These are phyloP conservation scores for Monosporascus sp. DNA, from an alignment of 2,329 filamentous ascomycete species.

Conservation along the genomic window DNA sequence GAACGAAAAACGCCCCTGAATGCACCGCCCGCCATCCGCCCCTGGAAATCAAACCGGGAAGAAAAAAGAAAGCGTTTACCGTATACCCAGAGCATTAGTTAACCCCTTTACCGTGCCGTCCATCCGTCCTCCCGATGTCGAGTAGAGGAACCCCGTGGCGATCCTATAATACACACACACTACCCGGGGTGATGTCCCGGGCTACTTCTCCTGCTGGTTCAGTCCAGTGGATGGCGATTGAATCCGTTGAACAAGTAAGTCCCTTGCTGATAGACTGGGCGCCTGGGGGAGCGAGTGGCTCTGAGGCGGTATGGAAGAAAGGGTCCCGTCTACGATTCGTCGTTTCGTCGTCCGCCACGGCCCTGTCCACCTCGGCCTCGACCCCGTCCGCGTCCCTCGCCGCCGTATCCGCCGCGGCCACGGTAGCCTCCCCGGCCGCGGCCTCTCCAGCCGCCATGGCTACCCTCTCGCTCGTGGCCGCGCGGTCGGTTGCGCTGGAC, in stretches of 20 bases:
- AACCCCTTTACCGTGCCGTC: too few relatives aligned
- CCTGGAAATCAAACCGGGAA: too few relatives aligned
- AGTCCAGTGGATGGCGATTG: too few relatives aligned
- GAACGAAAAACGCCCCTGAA: too few relatives aligned
- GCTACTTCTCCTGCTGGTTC: too few relatives aligned
- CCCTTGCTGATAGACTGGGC: neutral
- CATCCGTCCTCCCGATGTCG: too few relatives aligned
- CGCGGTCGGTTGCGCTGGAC: conserved; percentile 28
- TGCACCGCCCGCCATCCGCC: too few relatives aligned
- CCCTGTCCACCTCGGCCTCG: conserved; percentile 23
- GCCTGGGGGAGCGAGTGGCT: conserved; percentile 11
- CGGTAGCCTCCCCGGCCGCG: conserved; percentile 25
- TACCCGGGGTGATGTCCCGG: too few relatives aligned
- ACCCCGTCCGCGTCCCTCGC: conserved; percentile 22
- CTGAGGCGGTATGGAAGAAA: conserved; percentile 10
- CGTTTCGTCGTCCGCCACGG: conserved; percentile 21
- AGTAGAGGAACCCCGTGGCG: too few relatives aligned
- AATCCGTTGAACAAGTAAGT: neutral
- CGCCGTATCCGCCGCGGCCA: conserved; percentile 21
- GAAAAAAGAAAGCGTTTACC: too few relatives aligned
- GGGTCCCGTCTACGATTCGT: conserved; percentile 25
- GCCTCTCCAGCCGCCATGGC: conserved; percentile 16
- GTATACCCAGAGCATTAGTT: too few relatives aligned
- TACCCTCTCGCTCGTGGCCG: conserved; percentile 24
- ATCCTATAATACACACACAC: too few relatives aligned